phyloP scores from a whole-genome alignment of 73 alveolate genomes.

The Effrenium voratum region DNA sequence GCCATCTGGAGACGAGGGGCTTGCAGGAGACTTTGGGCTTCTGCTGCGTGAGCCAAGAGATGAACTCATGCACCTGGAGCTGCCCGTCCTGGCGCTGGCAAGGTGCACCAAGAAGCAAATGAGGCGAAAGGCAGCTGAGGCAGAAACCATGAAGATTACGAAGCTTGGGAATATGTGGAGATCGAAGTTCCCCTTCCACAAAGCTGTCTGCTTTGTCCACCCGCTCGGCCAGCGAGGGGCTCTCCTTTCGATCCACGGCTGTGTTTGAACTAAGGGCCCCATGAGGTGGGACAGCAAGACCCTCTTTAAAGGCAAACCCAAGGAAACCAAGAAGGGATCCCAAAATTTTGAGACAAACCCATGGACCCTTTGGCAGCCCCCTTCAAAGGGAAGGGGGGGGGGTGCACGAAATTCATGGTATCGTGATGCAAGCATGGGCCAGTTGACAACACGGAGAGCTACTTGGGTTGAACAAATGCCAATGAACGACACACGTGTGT shows the following conservation, averaged over 20 bases:
- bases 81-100: background rate
- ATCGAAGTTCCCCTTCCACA: background rate
- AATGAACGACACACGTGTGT: too few relatives aligned
- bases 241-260: background rate
- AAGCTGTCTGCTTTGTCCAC: background rate
- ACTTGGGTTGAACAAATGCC: too few relatives aligned
- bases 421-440: too few relatives aligned
- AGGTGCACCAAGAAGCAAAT: background rate
- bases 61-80: conserved; percentile 13
- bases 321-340: too few relatives aligned
- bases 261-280: background rate
- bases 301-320: too few relatives aligned
- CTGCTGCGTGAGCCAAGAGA: background rate
- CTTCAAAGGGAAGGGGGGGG: too few relatives aligned
- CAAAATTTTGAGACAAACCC: too few relatives aligned
- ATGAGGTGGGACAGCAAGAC: too few relatives aligned
- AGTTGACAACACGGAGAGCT: too few relatives aligned
- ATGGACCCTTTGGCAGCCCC: too few relatives aligned
- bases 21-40: background rate
- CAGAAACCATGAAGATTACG: background rate
- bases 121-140: background rate
- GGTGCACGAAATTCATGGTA: too few relatives aligned
- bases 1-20: too few relatives aligned
- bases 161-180: background rate
- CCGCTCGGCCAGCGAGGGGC: background rate